Evolutionary conservation across 768 basidiomycete genomes (phyloP), one percentile per base, ranked within the genome.

Genomic region (Mycena venus): DNA sequence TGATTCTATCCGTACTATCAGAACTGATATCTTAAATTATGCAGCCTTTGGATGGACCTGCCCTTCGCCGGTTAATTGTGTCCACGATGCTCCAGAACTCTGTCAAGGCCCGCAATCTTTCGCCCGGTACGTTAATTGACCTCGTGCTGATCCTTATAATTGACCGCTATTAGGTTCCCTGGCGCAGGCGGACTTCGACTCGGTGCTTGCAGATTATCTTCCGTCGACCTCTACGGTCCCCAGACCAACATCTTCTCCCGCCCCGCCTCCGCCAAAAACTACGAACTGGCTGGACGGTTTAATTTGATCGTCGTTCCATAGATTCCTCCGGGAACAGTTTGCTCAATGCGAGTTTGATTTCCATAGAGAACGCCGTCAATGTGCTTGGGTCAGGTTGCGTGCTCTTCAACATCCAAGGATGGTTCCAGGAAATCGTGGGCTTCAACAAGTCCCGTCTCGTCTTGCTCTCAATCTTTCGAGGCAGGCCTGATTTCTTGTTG

Each of bases 191-290:
- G 90, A 91, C 70, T 95, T 96, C 77, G 92, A 95, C 80, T 91
- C 93, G 8, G 83, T 96, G 63, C 87, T 95, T 60, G 90, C 90
- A 2, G 95, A 95, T 82, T 96, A 96, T 79, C 84, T 92, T 27
- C 92, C 91, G 23, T 75, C 85, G 12, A 40, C 63, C 8, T 15
- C 70, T 3, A 21, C 62, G 0, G 27, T 83, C 7, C 78, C 76
- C 10, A 79, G 83, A 65, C 67, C 80, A 17, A 60, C 76, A 27
- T 49, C 74, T 14, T 23, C 77, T 25, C 21, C 64, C 51, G 47
- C 77, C 19, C 75, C 62, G 42, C 40, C 69, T 12, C 62, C 73
- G 36, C 64, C 79, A 21, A 83, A 81, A 75, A 68, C 77, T 80
- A 23, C 53, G 78, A 14, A 51, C 72, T 77, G 75, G 75, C 53